A percentile compares a stretch with the other conserved stretches of the same genome.
These are phyloP conservation scores for Marasmius oreades DNA, from an alignment of 1,284 basidiomycete species.

Conservation along the genomic window DNA sequence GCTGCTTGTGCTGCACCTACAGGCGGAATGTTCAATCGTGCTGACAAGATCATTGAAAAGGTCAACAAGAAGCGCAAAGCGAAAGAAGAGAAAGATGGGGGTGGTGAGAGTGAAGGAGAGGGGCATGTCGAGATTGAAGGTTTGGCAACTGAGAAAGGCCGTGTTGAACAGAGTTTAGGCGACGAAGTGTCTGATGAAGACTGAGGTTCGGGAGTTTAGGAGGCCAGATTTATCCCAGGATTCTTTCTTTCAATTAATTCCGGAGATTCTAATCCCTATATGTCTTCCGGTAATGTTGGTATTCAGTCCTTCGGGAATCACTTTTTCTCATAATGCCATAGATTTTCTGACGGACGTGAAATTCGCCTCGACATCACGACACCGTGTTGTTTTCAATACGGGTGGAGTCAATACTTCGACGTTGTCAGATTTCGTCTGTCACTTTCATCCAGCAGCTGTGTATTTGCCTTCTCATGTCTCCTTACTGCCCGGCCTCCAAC, in stretches of 20 bases:
- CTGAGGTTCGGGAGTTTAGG: background rate
- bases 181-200: slow-evolving; percentile 29
- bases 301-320: background rate
- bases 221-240: background rate
- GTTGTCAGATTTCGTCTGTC: background rate
- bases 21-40: slow-evolving; percentile 91
- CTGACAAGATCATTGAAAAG: slow-evolving; percentile 80
- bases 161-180: slow-evolving; percentile 21
- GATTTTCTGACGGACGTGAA: background rate
- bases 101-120: slow-evolving; percentile 36
- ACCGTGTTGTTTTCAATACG: no score
- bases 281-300: background rate
- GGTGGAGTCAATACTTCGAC: background rate
- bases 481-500: background rate
- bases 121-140: slow-evolving; percentile 65
- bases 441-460: background rate
- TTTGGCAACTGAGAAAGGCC: slow-evolving; percentile 37
- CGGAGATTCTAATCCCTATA: background rate
- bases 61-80: slow-evolving; percentile 59
- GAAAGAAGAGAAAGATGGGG: slow-evolving; percentile 43
- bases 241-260: background rate
- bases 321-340: background rate
- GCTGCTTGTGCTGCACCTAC: slow-evolving; percentile 93
- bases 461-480: background rate
- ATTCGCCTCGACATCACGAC: background rate